phyloP scores from a whole-genome alignment of 1,284 basidiomycete species.

The Wallemia hederae region DNA sequence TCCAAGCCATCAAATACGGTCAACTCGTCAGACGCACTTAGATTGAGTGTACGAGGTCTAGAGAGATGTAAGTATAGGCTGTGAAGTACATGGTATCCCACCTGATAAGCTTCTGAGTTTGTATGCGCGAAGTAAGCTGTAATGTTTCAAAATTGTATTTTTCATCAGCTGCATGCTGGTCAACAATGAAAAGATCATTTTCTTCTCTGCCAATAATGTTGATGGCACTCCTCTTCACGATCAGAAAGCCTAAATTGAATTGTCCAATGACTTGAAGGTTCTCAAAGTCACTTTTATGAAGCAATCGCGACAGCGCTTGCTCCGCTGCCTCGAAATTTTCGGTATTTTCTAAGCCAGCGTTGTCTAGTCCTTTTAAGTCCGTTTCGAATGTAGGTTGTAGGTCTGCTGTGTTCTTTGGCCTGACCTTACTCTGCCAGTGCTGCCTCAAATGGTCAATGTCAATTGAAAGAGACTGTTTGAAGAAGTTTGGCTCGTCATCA shows the following conservation, averaged over 20 bases:
- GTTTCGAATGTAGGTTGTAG: too few species aligned
- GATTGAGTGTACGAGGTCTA: constrained; percentile 46
- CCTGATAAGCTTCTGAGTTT: constrained; percentile 57
- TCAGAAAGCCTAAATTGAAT: constrained; percentile 89
- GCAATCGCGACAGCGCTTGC: constrained; percentile 48
- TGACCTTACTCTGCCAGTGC: background rate
- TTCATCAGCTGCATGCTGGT: constrained; percentile 46
- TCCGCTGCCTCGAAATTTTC: constrained; percentile 32
- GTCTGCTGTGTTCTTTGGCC: background rate
- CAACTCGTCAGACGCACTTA: constrained; percentile 72
- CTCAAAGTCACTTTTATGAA: constrained; percentile 62
- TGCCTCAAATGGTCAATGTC: background rate
- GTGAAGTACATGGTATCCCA: constrained; percentile 16
- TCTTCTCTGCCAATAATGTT: constrained; percentile 5
- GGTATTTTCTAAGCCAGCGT: constrained; percentile 30
- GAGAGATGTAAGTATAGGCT: background rate
- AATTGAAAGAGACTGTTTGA: background rate
- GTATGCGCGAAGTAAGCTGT: constrained; percentile 58
- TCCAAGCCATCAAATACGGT: constrained; percentile 61
- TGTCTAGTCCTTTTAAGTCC: constrained; percentile 8
- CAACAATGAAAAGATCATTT: constrained; percentile 82
- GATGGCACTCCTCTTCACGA: constrained; percentile 20
- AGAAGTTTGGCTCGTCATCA: background rate
- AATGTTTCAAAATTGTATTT: constrained; percentile 94
- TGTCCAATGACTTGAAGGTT: constrained; percentile 68